A percentile compares a stretch with the other conserved stretches of the same genome.
Conservation (phyloP, 2,329 filamentous ascomycete species). For the Hypoxylon sp. region DNA sequence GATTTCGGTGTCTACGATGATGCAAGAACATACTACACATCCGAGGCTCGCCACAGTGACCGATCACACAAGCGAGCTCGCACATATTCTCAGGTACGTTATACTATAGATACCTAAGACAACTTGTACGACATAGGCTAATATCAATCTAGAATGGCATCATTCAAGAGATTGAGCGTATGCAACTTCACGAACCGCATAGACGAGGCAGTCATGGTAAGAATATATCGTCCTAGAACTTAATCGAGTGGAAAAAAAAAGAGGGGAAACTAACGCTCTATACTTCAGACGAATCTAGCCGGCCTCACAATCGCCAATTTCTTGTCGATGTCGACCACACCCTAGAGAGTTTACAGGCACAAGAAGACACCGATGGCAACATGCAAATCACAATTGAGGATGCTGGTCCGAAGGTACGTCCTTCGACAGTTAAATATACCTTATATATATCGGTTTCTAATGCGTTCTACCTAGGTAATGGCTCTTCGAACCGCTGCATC, state of each 20-base stretch:
- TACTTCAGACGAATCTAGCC: conserved; percentile 77
- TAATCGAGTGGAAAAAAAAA: not conserved
- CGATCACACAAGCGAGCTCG: conserved; percentile 66
- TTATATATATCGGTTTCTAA: conserved; percentile 23
- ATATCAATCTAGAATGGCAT: conserved; percentile 64
- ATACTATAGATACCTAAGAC: conserved; percentile 3
- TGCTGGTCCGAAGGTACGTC: conserved; percentile 82
- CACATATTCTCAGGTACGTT: conserved; percentile 69
- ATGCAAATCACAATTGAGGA: conserved; percentile 99
- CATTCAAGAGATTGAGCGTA: conserved; percentile 67
- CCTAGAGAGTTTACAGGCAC: conserved; percentile 80
- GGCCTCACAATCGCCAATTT: conserved; percentile 79
- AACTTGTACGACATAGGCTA: conserved; percentile 46
- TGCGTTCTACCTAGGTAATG: conserved; percentile 72
- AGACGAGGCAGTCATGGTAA: conserved; percentile 73
- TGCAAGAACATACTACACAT: conserved; percentile 72
- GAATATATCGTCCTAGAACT: conserved; percentile 35
- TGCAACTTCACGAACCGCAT: conserved; percentile 69
- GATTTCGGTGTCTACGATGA: conserved; percentile 68
- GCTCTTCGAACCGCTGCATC: conserved; percentile 88
- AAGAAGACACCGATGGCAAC: conserved; percentile 94
- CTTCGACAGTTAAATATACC: conserved; percentile 53
- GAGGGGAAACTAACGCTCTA: conserved; percentile 16
- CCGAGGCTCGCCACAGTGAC: conserved; percentile 68
- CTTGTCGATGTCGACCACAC: conserved; percentile 89